Evolutionary conservation across 2,329 filamentous ascomycete genomes (phyloP).

Genomic region (Teratosphaeria destructans): DNA sequence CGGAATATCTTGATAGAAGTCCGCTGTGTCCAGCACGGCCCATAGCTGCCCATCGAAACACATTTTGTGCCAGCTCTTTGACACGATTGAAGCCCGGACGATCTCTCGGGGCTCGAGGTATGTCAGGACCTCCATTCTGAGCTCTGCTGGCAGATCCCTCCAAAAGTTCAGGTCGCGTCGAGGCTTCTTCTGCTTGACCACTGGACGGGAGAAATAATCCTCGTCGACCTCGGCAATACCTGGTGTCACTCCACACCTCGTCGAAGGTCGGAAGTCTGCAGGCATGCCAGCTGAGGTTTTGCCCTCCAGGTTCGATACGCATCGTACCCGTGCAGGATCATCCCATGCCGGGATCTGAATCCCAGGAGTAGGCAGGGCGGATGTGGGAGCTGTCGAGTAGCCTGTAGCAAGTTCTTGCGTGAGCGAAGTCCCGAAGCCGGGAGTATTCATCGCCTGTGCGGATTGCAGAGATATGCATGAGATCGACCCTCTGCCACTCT

Average conservation of each 20-base stretch:
- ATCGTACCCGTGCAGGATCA: conserved; percentile 45
- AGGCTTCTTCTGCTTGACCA: conserved; percentile 13
- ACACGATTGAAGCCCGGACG: conserved; percentile 65
- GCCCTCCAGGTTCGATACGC: conserved; percentile 40
- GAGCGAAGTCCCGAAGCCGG: conserved; percentile 45
- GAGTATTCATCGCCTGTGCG: conserved; percentile 39
- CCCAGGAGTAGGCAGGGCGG: conserved; percentile 37
- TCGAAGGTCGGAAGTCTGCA: conserved; percentile 45
- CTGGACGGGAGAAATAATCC: conserved; percentile 36
- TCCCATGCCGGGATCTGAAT: conserved; percentile 39
- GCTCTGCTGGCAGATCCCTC: conserved; percentile 69
- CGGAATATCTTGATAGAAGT: conserved; percentile 81
- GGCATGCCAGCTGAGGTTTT: conserved; percentile 53
- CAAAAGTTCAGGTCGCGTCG: conserved; percentile 55
- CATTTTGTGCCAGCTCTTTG: conserved; percentile 64
- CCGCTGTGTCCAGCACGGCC: conserved; percentile 63
- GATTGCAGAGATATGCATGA: conserved; percentile 54
- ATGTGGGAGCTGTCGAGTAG: conserved; percentile 47
- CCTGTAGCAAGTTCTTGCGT: conserved; percentile 47
- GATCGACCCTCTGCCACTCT: conserved; percentile 50
- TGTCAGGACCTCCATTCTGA: conserved; percentile 66
- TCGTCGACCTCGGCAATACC: conserved; percentile 28
- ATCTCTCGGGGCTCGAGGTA: conserved; percentile 73
- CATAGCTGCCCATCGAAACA: conserved; percentile 95
- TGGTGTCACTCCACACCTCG: conserved; percentile 25